A percentile compares a stretch with the other conserved stretches of the same genome.
phyloP scores from a whole-genome alignment of 1,284 basidiomycete genomes.

The Leccinum holopus region DNA sequence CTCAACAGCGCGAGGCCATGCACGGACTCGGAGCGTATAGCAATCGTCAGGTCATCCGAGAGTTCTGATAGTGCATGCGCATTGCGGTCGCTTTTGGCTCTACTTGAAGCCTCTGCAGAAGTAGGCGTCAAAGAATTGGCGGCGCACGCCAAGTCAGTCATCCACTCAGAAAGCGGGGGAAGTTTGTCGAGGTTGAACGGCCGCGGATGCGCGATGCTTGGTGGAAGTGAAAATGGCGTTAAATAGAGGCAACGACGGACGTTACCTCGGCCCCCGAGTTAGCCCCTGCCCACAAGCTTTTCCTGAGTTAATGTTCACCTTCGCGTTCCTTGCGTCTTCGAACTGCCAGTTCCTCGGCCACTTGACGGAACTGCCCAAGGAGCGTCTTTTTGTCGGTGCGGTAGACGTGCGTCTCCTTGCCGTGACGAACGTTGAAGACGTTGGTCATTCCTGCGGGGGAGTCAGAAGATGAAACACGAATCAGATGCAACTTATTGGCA shows the following conservation, averaged over 20 bases:
- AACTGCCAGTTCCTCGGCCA: conserved; percentile 87
- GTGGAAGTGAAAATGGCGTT: conserved; percentile 15
- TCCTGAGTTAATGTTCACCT: conserved; percentile 84
- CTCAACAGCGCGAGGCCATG: conserved; percentile 84
- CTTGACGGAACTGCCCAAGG: conserved; percentile 83
- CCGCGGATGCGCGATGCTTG: conserved; percentile 37
- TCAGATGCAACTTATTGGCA: conserved; percentile 55
- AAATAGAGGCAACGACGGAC: conserved; percentile 28
- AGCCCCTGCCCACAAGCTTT: conserved; percentile 68
- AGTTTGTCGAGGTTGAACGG: conserved; percentile 36
- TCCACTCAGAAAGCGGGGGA: conserved; percentile 65
- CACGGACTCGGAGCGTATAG: no score
- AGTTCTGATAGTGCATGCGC: conserved; percentile 86
- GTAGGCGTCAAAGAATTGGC: conserved; percentile 29
- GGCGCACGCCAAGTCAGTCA: conserved; percentile 57
- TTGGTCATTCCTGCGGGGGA: conserved; percentile 76
- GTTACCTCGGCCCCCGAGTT: conserved; percentile 59
- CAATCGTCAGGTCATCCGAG: conserved; percentile 86
- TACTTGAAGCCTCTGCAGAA: conserved; percentile 38
- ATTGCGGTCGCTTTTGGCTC: conserved; percentile 75
- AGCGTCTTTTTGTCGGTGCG: conserved; percentile 90
- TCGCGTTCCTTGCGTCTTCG: conserved; percentile 90
- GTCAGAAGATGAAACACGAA: conserved; percentile 3
- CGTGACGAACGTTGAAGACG: conserved; percentile 92
- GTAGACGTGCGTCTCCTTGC: conserved; percentile 94